Percentiles rank a stretch among this genome's conserved stretches.
Conservation (phyloP, 345 rosid species). For the Geranium rotundifolium region DNA sequence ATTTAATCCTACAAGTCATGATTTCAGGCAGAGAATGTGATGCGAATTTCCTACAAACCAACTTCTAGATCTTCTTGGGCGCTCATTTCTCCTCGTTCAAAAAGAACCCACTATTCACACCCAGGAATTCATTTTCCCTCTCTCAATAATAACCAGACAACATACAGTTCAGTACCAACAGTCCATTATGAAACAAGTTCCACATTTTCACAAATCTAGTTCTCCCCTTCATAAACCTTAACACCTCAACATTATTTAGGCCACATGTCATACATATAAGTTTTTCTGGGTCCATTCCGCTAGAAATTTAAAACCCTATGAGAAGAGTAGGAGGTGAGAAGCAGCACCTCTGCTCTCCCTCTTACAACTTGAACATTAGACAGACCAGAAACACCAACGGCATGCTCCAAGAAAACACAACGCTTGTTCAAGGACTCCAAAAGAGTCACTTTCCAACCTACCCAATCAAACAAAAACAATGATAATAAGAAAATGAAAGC, state of each 20-base stretch:
- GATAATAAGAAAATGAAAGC: neutral
- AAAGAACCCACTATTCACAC: neutral
- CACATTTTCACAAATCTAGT: neutral
- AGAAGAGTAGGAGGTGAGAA: neutral
- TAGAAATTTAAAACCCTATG: neutral
- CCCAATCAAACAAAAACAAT: neutral
- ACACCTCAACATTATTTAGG: too few species aligned
- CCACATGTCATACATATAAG: too few species aligned
- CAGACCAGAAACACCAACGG: conserved; percentile 43
- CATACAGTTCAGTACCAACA: neutral
- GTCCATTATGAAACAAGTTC: neutral
- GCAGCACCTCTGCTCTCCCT: conserved; percentile 86
- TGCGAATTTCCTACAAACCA: neutral
- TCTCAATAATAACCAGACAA: neutral
- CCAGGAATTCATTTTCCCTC: neutral
- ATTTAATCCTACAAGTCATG: neutral
- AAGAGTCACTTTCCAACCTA: conserved; percentile 83
- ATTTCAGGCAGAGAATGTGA: neutral
- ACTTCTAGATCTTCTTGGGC: neutral
- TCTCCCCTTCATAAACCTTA: too few species aligned
- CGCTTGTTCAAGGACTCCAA: conserved; percentile 82
- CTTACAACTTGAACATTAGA: conserved; percentile 58
- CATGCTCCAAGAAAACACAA: conserved; percentile 79
- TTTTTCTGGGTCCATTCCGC: too few species aligned
- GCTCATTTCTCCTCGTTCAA: neutral